These are phyloP conservation scores for Lactarius sanguifluus DNA, from an alignment of 768 basidiomycete species.

Conservation along the genomic window DNA sequence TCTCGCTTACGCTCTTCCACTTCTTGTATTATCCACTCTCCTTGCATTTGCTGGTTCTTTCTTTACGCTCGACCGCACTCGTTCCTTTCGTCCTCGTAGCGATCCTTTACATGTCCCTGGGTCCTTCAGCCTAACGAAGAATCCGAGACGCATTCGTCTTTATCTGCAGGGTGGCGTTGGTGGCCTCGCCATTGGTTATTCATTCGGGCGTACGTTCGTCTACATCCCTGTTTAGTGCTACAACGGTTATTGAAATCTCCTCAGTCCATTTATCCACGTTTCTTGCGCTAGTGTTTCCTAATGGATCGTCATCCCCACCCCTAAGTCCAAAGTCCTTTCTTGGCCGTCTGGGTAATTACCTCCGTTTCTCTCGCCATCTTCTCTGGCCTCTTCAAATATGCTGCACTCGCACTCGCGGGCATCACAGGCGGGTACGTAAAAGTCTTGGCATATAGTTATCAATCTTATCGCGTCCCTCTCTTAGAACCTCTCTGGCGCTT, in stretches of 20 bases:
- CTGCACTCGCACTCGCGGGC: constrained; percentile 48
- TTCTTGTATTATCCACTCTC: constrained; percentile 57
- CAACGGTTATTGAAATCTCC: constrained; percentile 8
- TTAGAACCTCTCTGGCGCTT: constrained; percentile 48
- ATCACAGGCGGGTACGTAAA: constrained; percentile 54
- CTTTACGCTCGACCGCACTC: constrained; percentile 66
- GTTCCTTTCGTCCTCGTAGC: constrained; percentile 52
- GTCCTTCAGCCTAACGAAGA: constrained; percentile 23
- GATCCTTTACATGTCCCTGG: constrained; percentile 35
- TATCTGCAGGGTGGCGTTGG: constrained; percentile 62
- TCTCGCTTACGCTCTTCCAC: constrained; percentile 58
- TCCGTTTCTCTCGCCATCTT: constrained; percentile 48
- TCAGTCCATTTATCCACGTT: constrained; percentile 61
- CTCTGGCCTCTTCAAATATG: constrained; percentile 55
- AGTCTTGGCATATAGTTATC: neutral
- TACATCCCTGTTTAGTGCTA: constrained; percentile 16
- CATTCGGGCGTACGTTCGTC: constrained; percentile 53
- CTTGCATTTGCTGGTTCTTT: constrained; percentile 71
- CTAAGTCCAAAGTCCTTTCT: constrained; percentile 54
- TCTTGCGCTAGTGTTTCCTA: constrained; percentile 56
- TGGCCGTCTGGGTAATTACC: constrained; percentile 60
- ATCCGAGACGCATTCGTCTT: constrained; percentile 38
- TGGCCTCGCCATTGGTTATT: constrained; percentile 56
- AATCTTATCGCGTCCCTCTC: constrained; percentile 4
- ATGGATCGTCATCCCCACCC: constrained; percentile 44